Evolutionary conservation across 305 asterid species (phyloP), one percentile per base, ranked within the genome.

Genomic region (Plantago coronopus): DNA sequence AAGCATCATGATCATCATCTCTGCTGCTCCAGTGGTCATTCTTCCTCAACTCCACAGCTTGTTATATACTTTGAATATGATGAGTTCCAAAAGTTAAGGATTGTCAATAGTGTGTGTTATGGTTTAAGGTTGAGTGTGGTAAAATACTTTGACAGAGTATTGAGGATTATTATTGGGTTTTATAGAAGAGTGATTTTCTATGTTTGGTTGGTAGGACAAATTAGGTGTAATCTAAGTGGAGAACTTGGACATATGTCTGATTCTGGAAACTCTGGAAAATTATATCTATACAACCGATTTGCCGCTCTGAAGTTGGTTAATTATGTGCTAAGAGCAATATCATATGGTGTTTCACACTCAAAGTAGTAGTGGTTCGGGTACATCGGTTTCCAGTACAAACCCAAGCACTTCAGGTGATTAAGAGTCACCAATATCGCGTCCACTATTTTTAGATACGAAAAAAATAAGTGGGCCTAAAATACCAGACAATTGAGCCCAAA

Each of bases 1-100:
- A 53, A 53, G 58, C 58, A 53, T 53, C 58, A 53, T 53, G 40
- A 53, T 17, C 58, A 53, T 53, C 58, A 53, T 53, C 40, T 53
- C 58, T 6, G 61, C 61, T 56, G 46, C 61, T 56, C 61, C 61
- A 56, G 16, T 17, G 46, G 61, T 38, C 61, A 56, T 56, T 17
- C 4, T 22, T 53, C 19, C 46, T 56, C 11, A 11, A 31, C 47
- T 56, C 46, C 12, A 31, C 20, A 29, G 60, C 46, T 55, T 55
- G 25, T 55, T 11, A 17, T 34, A 34, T 34, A 17, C 12, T 42
- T 34, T 56, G 16, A 27, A 27, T 27, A 27, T 27, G 5, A 27
- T 27, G 7, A 27, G 34, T 27, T 27, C 34, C 34, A 27, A 27
- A 27, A 27, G 25, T 56, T 56, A 34, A 56, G 10, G 20, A 29